These are phyloP conservation scores for Lasiosphaeriaceae sp. DNA, from an alignment of 495 filamentous ascomycete species.

Conservation along the genomic window DNA sequence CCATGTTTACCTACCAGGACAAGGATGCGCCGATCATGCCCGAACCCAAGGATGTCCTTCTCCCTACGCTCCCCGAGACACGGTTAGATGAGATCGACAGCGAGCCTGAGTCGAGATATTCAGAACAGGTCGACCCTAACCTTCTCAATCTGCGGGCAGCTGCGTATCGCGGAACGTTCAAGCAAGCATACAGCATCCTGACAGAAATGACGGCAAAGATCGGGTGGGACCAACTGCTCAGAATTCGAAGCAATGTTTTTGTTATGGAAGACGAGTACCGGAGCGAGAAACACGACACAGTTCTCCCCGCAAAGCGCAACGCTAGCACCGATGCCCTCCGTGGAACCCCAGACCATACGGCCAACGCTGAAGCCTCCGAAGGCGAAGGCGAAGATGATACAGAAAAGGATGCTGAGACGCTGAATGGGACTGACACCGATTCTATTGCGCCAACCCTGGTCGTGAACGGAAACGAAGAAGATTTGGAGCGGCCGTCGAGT, in stretches of 20 bases:
- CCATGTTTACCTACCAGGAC: constrained; percentile 99
- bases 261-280: constrained; percentile 99
- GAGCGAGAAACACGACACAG: constrained; percentile 70
- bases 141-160: constrained; percentile 84
- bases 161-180: constrained; percentile 87
- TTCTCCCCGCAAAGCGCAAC: constrained; percentile 54
- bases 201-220: constrained; percentile 94
- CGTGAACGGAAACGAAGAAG: constrained; percentile 37
- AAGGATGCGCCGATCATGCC: constrained; percentile 94
- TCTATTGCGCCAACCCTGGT: constrained; percentile 31
- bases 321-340: constrained; percentile 73
- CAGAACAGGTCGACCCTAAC: constrained; percentile 82
- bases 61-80: constrained; percentile 85
- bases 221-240: constrained; percentile 94
- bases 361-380: constrained; percentile 54
- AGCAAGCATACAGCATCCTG: constrained; percentile 88
- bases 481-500: constrained; percentile 75
- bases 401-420: neutral
- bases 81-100: constrained; percentile 90
- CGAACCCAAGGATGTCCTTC: constrained; percentile 76
- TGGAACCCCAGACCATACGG: constrained; percentile 57
- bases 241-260: constrained; percentile 91
- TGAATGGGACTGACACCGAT: constrained; percentile 23
- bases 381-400: constrained; percentile 37
- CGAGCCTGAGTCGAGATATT: constrained; percentile 74